These are phyloP conservation scores for Leishmania braziliensis DNA, from an alignment of 208 protist species.

Conservation along the genomic window DNA sequence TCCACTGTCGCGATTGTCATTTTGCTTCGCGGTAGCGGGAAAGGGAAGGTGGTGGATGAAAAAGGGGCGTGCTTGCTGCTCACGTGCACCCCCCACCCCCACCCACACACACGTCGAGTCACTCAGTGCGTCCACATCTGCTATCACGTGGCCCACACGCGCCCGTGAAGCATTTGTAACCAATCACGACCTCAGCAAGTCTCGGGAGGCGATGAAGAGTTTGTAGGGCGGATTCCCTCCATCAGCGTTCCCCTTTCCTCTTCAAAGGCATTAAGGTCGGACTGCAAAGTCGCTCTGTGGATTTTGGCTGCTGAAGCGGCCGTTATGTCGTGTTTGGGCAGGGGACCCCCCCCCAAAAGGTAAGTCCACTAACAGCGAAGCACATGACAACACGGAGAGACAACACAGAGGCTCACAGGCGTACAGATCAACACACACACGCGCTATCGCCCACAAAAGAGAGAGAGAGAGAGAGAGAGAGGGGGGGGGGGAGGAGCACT, in stretches of 20 bases:
- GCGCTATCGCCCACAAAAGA: neutral
- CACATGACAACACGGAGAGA: neutral
- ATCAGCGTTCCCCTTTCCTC: neutral
- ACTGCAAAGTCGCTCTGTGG: neutral
- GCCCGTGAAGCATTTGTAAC: neutral
- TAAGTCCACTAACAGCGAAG: slow-evolving; percentile 5
- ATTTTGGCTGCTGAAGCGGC: neutral
- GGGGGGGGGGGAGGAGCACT: neutral
- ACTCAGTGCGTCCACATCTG: no score
- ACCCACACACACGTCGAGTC: neutral
- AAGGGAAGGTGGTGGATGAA: neutral
- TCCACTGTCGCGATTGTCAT: neutral
- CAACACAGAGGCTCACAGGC: neutral
- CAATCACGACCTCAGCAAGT: neutral
- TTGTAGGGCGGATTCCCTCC: neutral
- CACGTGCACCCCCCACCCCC: neutral
- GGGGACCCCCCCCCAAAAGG: neutral
- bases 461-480: neutral
- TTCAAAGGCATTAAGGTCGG: neutral
- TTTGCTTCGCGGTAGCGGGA: neutral
- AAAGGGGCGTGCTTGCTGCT: neutral
- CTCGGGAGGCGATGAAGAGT: neutral
- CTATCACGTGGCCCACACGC: neutral
- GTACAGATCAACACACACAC: neutral
- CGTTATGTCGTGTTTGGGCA: neutral